Conservation (phyloP, 495 filamentous ascomycete species). For the Neurospora africana region DNA sequence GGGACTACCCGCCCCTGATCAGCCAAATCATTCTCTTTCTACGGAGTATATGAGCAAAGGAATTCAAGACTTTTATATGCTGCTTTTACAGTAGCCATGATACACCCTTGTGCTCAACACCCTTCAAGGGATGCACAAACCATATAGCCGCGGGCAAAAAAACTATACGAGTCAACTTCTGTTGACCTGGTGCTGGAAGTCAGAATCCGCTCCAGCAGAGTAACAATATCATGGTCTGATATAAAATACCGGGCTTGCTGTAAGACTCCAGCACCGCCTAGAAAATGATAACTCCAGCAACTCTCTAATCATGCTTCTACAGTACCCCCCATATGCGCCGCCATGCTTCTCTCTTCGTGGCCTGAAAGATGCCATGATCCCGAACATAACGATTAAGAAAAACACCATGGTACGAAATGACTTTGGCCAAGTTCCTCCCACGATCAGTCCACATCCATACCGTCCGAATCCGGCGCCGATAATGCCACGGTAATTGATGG, state of each 20-base stretch:
- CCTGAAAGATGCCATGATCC: not conserved
- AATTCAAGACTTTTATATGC: not conserved
- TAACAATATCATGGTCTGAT: not conserved
- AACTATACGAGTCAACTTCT: not conserved
- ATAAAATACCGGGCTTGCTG: not conserved
- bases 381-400: not conserved
- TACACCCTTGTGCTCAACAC: not conserved
- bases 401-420: not conserved
- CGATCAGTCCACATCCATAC: constrained; percentile 20
- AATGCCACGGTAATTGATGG: constrained; percentile 26
- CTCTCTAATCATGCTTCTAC: not conserved
- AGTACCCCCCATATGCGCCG: not conserved
- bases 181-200: not conserved
- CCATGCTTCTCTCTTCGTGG: not conserved
- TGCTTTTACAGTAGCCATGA: not conserved
- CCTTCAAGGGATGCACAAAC: not conserved
- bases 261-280: not conserved
- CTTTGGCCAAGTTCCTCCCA: not conserved
- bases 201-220: not conserved
- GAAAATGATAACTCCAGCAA: not conserved
- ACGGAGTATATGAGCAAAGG: not conserved
- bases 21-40: not conserved
- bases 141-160: not conserved
- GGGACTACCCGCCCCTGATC: not conserved
- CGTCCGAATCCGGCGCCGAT: constrained; percentile 7